Conservation (phyloP, 2,329 filamentous ascomycete species). For the Taxawa tesnikishii region DNA sequence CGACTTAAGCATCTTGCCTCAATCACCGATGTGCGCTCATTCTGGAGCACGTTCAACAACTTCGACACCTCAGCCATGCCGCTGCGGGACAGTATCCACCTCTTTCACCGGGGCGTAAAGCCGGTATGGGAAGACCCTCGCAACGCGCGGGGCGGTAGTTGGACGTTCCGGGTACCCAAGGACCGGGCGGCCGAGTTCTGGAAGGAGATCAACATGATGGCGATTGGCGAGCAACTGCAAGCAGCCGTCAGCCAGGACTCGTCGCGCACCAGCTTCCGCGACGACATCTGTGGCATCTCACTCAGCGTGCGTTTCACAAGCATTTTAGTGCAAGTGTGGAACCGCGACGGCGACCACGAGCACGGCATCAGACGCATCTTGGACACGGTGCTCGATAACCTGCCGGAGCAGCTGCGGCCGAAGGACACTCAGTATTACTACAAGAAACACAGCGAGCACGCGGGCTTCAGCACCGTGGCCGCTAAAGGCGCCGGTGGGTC, state of each 20-base stretch:
- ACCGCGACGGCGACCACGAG: slow-evolving; percentile 72
- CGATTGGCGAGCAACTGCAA: slow-evolving; percentile 72
- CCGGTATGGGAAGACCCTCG: slow-evolving; percentile 78
- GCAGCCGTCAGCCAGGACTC: slow-evolving; percentile 55
- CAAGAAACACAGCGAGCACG: slow-evolving; percentile 83
- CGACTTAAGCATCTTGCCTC: slow-evolving; percentile 33
- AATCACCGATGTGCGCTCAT: slow-evolving; percentile 35
- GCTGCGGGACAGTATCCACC: slow-evolving; percentile 56
- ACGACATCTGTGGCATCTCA: slow-evolving; percentile 77
- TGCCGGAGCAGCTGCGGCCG: slow-evolving; percentile 61
- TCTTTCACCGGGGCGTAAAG: slow-evolving; percentile 72
- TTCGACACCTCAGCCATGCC: slow-evolving; percentile 63
- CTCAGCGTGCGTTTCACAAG: slow-evolving; percentile 82
- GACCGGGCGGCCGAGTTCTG: slow-evolving; percentile 58
- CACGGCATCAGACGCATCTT: slow-evolving; percentile 66
- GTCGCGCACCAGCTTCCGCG: slow-evolving; percentile 47
- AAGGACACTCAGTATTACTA: slow-evolving; percentile 52
- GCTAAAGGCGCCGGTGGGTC: background rate
- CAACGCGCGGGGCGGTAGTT: slow-evolving; percentile 75
- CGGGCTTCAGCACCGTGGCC: slow-evolving; percentile 42
- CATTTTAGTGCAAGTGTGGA: slow-evolving; percentile 84
- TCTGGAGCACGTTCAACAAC: slow-evolving; percentile 50
- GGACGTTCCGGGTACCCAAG: slow-evolving; percentile 86
- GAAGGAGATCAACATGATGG: slow-evolving; percentile 70
- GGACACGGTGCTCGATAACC: slow-evolving; percentile 57